phyloP scores from a whole-genome alignment of 805 yeast species.

The Metschnikowia peoriensis region DNA sequence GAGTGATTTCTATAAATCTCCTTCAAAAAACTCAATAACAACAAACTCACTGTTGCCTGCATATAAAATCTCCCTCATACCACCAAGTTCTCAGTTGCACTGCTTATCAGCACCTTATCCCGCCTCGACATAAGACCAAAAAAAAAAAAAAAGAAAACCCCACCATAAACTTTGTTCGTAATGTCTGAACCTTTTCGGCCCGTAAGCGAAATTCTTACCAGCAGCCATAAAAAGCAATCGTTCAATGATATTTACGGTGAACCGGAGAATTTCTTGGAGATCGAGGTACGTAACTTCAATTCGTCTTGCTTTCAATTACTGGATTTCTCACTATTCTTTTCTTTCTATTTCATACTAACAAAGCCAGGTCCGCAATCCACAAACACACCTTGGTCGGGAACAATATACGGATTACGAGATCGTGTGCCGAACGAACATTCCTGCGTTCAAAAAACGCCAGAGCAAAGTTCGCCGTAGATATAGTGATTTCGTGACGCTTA shows the following conservation, averaged over 20 bases:
- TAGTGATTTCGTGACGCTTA: constrained; percentile 83
- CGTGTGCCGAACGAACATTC: constrained; percentile 85
- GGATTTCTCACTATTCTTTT: background rate
- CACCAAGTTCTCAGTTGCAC: background rate
- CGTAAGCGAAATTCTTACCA: constrained; percentile 38
- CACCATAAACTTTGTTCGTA: background rate
- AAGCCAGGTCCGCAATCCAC: constrained; percentile 58
- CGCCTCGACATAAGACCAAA: background rate
- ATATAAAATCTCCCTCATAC: background rate
- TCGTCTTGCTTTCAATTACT: background rate
- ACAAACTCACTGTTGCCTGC: too few relatives aligned
- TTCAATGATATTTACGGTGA: constrained; percentile 86
- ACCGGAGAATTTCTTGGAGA: constrained; percentile 91
- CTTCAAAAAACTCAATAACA: too few relatives aligned
- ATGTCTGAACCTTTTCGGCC: constrained; percentile 43
- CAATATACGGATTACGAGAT: constrained; percentile 93
- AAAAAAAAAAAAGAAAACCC: background rate
- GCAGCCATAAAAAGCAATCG: constrained; percentile 52
- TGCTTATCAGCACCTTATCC: background rate
- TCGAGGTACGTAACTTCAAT: constrained; percentile 56
- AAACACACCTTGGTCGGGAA: constrained; percentile 64
- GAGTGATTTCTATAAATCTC: too few relatives aligned
- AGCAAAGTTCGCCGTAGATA: constrained; percentile 81
- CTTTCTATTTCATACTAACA: constrained; percentile 21
- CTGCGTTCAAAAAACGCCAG: constrained; percentile 66